Evolutionary conservation across 306 rosid genomes (phyloP), one percentile per base, ranked within the genome.

Genomic region (Lablab purpureus): DNA sequence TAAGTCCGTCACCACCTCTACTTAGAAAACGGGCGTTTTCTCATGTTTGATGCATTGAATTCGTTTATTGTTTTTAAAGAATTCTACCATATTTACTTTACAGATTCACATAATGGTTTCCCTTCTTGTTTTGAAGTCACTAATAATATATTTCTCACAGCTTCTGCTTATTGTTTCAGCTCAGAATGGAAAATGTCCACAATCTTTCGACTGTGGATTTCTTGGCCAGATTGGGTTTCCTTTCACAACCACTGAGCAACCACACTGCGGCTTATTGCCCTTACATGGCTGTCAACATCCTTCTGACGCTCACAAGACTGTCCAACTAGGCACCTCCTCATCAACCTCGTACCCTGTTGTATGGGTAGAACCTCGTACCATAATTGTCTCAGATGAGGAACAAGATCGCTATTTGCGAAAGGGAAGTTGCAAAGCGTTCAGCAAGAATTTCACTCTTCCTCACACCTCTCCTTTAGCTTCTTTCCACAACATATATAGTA

Each of bases 211-310:
- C 1, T 81, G 85, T 58, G 81, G 81, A 25, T 0, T 4, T 23
- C 77, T 75, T 56, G 77, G 85, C 8, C 6, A 0, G 0, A 25
- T 82, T 47, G 36, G 0, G 27, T 82, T 82, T 25, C 90, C 90
- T 32, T 86, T 80, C 59, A 76, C 67, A 27, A 56, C 13, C 77
- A 13, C 52, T 3, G 19, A 40, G 9, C 2, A 11, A 41, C 70
- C 7, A 6, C 67, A 76, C 2, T 81, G 91, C 30, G 91, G 91
- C 25, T 0, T 79, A 4, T 50, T 50, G 22, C 12, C 6, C 1
- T 19, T 84, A 46, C 9, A 22, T 34, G 47, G 62, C 36, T 85
- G 88, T 51, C 11, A 56, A 66, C 5, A 0, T 4, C 0, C 34
- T 54, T 27, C 22, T 14, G 1, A 0, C 1, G 13, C 30, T 8